A percentile compares a stretch with the other conserved stretches of the same genome.
These are phyloP conservation scores for Podospora pseudoanserina DNA, from an alignment of 495 filamentous ascomycete genomes.

Conservation along the genomic window DNA sequence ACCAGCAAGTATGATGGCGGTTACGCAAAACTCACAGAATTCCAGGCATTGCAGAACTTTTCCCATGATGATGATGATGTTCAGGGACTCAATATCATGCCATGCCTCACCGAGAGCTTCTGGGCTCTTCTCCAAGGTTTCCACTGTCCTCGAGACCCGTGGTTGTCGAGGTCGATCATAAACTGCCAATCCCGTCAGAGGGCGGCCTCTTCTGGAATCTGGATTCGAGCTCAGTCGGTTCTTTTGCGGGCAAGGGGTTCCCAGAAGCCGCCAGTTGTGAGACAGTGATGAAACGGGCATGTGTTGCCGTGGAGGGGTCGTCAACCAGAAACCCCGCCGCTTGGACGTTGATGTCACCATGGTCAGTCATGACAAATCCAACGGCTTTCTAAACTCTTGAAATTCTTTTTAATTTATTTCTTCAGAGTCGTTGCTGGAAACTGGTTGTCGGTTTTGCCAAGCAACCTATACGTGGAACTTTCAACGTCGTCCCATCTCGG, in stretches of 20 bases:
- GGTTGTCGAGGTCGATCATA: constrained; percentile 5
- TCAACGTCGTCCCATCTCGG: background rate
- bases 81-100: background rate
- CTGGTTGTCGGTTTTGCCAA: background rate
- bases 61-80: background rate
- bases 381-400: background rate
- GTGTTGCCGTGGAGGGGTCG: background rate
- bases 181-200: background rate
- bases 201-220: background rate
- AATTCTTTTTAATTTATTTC: background rate
- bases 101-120: background rate
- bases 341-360: constrained; percentile 3
- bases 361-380: constrained; percentile 11
- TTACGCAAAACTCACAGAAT: background rate
- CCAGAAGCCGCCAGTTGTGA: constrained; percentile 8
- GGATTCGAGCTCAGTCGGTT: background rate
- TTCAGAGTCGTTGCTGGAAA: background rate
- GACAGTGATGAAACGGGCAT: constrained; percentile 8
- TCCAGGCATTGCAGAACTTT: background rate
- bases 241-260: constrained; percentile 5
- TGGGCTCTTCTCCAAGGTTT: background rate
- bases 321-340: constrained; percentile 3
- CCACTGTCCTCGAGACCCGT: background rate
- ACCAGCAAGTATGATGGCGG: background rate
- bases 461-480: background rate